Percentiles rank a stretch among this genome's conserved stretches.
Evolutionary conservation across 106 monocot genomes (phyloP).

Genomic region (Dioscorea dumetorum): DNA sequence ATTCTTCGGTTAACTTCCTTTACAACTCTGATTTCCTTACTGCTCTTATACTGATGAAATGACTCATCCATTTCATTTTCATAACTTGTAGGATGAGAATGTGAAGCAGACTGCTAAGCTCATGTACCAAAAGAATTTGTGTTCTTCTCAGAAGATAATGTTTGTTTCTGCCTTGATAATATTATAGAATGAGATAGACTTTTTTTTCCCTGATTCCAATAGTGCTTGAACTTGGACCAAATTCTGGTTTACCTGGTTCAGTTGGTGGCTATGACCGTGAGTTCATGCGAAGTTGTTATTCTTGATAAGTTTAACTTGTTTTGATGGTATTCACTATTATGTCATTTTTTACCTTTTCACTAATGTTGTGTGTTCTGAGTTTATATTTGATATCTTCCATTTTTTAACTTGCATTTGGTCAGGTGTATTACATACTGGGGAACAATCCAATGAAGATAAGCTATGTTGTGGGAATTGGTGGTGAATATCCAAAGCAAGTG

Average conservation of each 20-base stretch:
- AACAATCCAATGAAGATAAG: constrained; percentile 40
- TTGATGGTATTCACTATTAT: too few species aligned
- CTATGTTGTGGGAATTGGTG: constrained; percentile 31
- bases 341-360: too few species aligned
- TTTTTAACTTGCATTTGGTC: not conserved
- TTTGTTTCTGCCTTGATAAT: too few species aligned
- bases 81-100: constrained; percentile 50
- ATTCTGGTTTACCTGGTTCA: not conserved
- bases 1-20: not conserved
- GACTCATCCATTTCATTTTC: not conserved
- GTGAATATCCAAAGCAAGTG: constrained; percentile 20
- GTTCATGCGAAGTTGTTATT: not conserved
- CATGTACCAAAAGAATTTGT: constrained; percentile 89
- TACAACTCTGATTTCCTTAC: not conserved
- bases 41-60: not conserved
- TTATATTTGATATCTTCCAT: too few species aligned
- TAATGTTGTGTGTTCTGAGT: too few species aligned
- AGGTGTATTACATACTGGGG: constrained; percentile 34
- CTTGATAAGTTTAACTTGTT: not conserved
- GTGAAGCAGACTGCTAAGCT: constrained; percentile 79
- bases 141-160: too few species aligned
- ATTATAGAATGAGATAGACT: too few species aligned
- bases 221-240: not conserved
- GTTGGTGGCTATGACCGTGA: not conserved
- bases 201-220: not conserved